These are phyloP conservation scores for Whalleya microplaca DNA, from an alignment of 2,329 filamentous ascomycete species.

Conservation along the genomic window DNA sequence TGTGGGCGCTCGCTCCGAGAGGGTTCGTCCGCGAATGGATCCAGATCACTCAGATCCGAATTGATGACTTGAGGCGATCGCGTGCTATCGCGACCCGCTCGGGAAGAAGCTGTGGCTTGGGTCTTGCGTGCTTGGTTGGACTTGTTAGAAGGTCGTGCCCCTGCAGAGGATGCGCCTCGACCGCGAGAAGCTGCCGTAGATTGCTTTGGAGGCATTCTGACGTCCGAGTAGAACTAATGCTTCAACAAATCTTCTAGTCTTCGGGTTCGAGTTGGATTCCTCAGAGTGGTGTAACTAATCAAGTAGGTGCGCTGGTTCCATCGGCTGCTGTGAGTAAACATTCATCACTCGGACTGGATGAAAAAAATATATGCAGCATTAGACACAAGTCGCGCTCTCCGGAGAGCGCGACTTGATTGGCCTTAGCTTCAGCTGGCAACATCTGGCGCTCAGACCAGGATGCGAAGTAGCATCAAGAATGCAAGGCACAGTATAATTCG, in stretches of 20 bases:
- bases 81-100: conserved; percentile 12
- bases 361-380: too few species aligned
- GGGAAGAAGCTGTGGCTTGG: conserved; percentile 18
- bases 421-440: not conserved
- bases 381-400: too few species aligned
- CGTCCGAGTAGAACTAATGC: not conserved
- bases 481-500: not conserved
- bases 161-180: conserved; percentile 29
- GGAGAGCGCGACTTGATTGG: not conserved
- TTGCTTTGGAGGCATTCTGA: conserved; percentile 49
- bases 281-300: not conserved
- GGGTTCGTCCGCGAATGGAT: conserved; percentile 35
- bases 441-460: not conserved
- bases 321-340: too few species aligned
- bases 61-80: conserved; percentile 10
- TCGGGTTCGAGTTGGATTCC: not conserved
- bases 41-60: conserved; percentile 26
- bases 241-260: not conserved
- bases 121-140: conserved; percentile 16
- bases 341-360: too few species aligned
- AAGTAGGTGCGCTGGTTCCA: not conserved
- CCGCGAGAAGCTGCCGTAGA: conserved; percentile 42
- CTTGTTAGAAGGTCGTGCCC: conserved; percentile 16
- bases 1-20: conserved; percentile 4
- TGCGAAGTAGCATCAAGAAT: too few species aligned